Evolutionary conservation across 129 eudicot genomes (phyloP).

Genomic region (Calendula officinalis): DNA sequence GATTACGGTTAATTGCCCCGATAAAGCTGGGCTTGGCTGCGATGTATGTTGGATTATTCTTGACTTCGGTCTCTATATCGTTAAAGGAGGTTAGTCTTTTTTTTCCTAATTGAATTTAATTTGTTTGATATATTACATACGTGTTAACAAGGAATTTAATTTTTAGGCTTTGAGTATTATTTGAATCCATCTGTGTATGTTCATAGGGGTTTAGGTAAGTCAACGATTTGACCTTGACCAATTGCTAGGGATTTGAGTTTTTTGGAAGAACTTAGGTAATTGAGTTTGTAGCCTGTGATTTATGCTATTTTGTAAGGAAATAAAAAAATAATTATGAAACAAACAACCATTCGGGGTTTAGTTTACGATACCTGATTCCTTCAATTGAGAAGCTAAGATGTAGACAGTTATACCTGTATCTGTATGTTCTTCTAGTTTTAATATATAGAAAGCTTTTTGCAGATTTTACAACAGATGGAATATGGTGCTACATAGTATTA

Average conservation of each 20-base stretch:
- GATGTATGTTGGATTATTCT: constrained; percentile 78
- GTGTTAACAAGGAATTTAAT: not conserved
- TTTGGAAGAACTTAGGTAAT: too few species aligned
- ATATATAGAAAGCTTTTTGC: not conserved
- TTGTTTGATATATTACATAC: not conserved
- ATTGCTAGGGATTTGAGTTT: not conserved
- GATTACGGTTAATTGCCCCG: constrained; percentile 81
- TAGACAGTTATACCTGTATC: too few species aligned
- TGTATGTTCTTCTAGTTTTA: too few species aligned
- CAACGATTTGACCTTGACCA: not conserved
- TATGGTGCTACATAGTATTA: constrained; percentile 79
- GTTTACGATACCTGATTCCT: too few species aligned
- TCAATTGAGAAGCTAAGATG: too few species aligned
- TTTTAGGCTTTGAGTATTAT: too few species aligned
- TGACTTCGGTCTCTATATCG: constrained; percentile 66
- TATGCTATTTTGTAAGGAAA: not conserved
- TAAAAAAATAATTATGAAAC: not conserved
- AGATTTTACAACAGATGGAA: constrained; percentile 91
- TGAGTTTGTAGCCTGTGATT: not conserved
- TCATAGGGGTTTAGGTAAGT: not conserved
- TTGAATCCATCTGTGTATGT: too few species aligned
- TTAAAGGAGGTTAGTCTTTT: constrained; percentile 56
- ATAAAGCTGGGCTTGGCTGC: constrained; percentile 69
- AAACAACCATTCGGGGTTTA: too few species aligned
- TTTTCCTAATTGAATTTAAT: not conserved